Base-by-base conservation (phyloP, 805 yeast species). In the Ogataea kodamae region DNA sequence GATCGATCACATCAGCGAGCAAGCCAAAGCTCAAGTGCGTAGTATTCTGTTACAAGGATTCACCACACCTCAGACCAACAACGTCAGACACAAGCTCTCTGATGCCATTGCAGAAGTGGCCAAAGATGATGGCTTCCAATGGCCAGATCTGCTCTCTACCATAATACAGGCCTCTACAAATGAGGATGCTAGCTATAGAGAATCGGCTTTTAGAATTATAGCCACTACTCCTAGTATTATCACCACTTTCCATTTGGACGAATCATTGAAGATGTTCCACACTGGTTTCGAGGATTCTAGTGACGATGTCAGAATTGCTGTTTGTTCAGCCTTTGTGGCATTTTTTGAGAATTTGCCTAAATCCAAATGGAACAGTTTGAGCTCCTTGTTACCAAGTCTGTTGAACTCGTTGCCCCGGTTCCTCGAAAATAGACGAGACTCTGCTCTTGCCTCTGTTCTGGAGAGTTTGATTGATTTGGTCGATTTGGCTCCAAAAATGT, bases 71-170 rank as follows among this genome's bases (percentile, higher is more conserved):
- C 86, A 81, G 55, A 65, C 82, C n/a, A 76, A 76, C 42, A 76
- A 74, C 43, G 87, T 87, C 19, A 78, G 97, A 55, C 96, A 90
- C 59, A 92, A 90, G 55, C 65, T 92, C 30, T 80, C 96, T 2
- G 98, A 92, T 65, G 95, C 95, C 6, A 81, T 92, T 29, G 85
- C 97, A 1, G 97, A 89, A 61, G 76, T 90, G 28, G 94, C 96
- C 2, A 78, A 80, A 50, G 81, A 77, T 39, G 79, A 74, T 9
- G 50, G 64, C 3, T 68, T 64, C 12, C 67, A 66, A 14, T 90
- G 98, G 98, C 75, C 80, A 10, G 89, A 85, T 25, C 71, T 83
- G 30, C 62, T 88, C 22, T 87, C 84, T 33, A 77, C 87, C 1
- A 65, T 90, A 23, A 74, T 86, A 42, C 76, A 74, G 48, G 87